Evolutionary conservation across 257 asterid species (phyloP), one percentile per base, ranked within the genome.

Genomic region (Marsdenia floribunda): DNA sequence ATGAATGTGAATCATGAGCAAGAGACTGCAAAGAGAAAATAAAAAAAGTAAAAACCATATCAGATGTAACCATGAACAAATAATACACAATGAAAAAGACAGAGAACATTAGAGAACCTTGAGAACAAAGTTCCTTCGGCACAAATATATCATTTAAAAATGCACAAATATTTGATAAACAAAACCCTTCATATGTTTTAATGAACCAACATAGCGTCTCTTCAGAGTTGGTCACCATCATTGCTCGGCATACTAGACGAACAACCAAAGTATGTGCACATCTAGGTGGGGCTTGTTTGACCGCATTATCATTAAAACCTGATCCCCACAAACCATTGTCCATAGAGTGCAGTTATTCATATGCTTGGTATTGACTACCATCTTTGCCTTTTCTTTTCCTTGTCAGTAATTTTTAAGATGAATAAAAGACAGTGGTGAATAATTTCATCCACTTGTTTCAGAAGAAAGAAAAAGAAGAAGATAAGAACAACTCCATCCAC

Each of bases 1-100:
- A 79, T 54, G 94, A 87, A 79, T 86, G 86, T 19, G 90, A 73
- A 81, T 90, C 96, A 75, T 90, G 96, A 68, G 96, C 96, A 79
- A 90, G 87, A 60, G 94, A 87, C 96, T 90, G 90, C 90, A 88
- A 59, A 50, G 55, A 75, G n/a, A 60, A 46, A 3, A 47, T 57
- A 75, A 46, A 71, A 0, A 29, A 29, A 29, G n/a, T 68, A 19
- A 35, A 50, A 50, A 68, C n/a, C 68, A 40, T 19, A 68, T 82
- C 70, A 85, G 73, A 68, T 52, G 26, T 37, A 7, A 8, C 52
- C 54, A 22, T 4, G 16, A 72, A 53, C 40, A 37, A 50, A 49
- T 19, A 19, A 46, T 14, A 3, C n/a, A 29, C 44, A 35, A 6
- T 64, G 26, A 37, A 64, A 49, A 64, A 64, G 22, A 64, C 15